Evolutionary conservation across 495 filamentous ascomycete species (phyloP), one percentile per base, ranked within the genome.

Genomic region (Penicillium atrosanguineum): DNA sequence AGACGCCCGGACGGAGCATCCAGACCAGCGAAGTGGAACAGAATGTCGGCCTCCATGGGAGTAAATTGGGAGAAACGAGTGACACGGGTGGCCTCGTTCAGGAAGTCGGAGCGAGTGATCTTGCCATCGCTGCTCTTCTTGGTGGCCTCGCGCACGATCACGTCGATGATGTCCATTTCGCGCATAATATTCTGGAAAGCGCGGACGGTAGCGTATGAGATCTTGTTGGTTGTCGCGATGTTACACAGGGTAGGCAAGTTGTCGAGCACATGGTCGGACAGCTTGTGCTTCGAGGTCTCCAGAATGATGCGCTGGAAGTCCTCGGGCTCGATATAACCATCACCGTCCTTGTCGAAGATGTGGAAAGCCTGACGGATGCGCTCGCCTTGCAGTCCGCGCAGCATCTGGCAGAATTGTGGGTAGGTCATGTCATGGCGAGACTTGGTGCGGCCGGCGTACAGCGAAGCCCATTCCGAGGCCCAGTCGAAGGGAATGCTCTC

Each of bases 21-120:
- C 41, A 98, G 76, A 40, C 91, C 90, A 37, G 94, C 94, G 62
- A 98, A 98, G 70, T 98, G 94, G 79, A 98, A 98, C 16, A 98
- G 81, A 59, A 98, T 97, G 67, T 97, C 94, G 3, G 95, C 94
- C 69, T 98, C 94, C 93, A 98, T 96, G 1, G 94, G 94, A 0
- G 94, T 97, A 72, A 96, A 96, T 0, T 94, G 79, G 5, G 91
- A 91, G 73, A 96, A 98, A 19, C 95, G 84, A 21, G 91, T 94
- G 61, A 91, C 83, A 38, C 85, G 85, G 20, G 93, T 85, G 18
- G 94, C 94, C 71, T 96, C 91, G 72, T 96, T 95, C 42, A 98
- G 74, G 72, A 98, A 98, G 60, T 97, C 94, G 16, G 90, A 82
- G 26, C 90, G 82, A 6, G 93, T 96, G 64, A 98, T 97, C 73